A percentile compares a stretch with the other conserved stretches of the same genome.
Conservation (phyloP, 306 rosid species). For the Psophocarpus tetragonolobus region DNA sequence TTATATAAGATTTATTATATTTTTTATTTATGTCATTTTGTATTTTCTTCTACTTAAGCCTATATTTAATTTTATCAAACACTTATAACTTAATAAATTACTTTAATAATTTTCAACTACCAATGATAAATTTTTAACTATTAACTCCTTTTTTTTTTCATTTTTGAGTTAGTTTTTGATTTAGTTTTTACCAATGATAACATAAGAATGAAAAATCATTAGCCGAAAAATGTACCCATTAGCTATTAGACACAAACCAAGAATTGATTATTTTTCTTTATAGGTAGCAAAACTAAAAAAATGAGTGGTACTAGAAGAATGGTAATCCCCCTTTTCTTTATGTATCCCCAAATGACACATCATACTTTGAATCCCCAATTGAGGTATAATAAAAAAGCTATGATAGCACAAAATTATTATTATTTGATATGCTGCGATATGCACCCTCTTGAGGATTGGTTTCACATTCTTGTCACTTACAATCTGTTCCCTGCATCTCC, state of each 20-base stretch:
- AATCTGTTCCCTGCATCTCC: slow-evolving; percentile 10
- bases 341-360: slow-evolving; percentile 30
- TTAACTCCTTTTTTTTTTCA: no score
- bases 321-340: background rate
- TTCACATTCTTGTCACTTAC: slow-evolving; percentile 35
- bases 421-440: slow-evolving; percentile 44
- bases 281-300: background rate
- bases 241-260: background rate
- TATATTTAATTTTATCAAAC: no score
- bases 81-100: no score
- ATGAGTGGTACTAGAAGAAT: background rate
- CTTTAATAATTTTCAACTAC: no score
- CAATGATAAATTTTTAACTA: no score
- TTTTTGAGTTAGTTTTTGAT: no score
- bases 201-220: background rate
- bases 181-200: no score
- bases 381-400: slow-evolving; percentile 10
- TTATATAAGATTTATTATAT: no score
- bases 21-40: no score
- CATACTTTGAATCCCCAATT: slow-evolving; percentile 20
- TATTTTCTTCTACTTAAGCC: no score
- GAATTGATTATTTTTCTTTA: background rate
- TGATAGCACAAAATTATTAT: slow-evolving; percentile 27
- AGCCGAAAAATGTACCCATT: background rate
- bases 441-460: slow-evolving; percentile 47